Base-by-base conservation (phyloP, 169 alveolate species). In the Plasmodium gonderi region DNA sequence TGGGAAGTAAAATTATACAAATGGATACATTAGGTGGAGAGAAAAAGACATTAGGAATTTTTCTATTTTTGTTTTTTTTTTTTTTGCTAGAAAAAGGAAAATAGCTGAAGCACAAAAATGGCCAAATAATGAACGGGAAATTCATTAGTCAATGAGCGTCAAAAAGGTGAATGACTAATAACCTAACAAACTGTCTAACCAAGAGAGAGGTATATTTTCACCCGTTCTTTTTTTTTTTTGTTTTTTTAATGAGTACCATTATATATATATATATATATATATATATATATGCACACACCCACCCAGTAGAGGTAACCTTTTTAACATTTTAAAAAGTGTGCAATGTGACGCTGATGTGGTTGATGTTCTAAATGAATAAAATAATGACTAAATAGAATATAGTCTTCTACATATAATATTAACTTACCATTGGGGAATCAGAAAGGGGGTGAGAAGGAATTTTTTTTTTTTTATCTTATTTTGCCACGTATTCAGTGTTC, bases 261-360 rank as follows among this genome's bases (percentile, higher is more conserved):
- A n/a, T n/a, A n/a, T n/a, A n/a, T n/a, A n/a, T n/a, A n/a, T n/a
- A n/a, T n/a, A n/a, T n/a, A n/a, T n/a, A n/a, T n/a, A n/a, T n/a
- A n/a, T n/a, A n/a, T n/a, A n/a, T n/a, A n/a, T 60, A 60, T 23
- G 72, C 72, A 60, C 72, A 60, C 72, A 60, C 72, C 40, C n/a
- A n/a, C n/a, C 72, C 33, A 23, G 26, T 23, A 60, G 72, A 60
- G 72, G 72, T 36, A 60, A 4, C 72, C 36, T 60, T 60, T 60
- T 60, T 60, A 14, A 60, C n/a, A 17, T 60, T 60, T 60, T 60
- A 23, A 60, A 60, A 60, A 60, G 72, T 60, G 33, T 36, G 11
- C 26, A 60, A 36, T 60, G 72, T 60, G 11, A 60, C 11, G 26
- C 6, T 36, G 8, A 60, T 3, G 72, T 12, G 33, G 72, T 29